Evolutionary conservation across 2,329 filamentous ascomycete genomes (phyloP).

Genomic region (Emmonsiellopsis sp.): DNA sequence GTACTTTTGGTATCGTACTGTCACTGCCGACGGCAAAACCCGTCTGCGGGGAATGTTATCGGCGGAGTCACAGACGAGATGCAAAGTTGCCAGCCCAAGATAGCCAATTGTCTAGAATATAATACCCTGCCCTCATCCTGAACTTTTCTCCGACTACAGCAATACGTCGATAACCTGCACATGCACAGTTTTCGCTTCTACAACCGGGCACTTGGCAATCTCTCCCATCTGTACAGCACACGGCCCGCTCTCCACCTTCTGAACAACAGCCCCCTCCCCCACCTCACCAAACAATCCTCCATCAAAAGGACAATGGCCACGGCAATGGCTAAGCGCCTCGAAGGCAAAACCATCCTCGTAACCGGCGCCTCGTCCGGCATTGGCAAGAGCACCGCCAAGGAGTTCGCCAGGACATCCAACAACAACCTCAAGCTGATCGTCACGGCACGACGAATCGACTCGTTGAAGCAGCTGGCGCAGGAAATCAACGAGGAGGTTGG

Average conservation of each 20-base stretch:
- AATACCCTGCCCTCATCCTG: neutral
- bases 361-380: slow-evolving; percentile 93
- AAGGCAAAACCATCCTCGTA: slow-evolving; percentile 84
- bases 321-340: slow-evolving; percentile 69
- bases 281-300: slow-evolving; percentile 13
- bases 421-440: slow-evolving; percentile 72
- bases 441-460: slow-evolving; percentile 77
- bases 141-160: neutral
- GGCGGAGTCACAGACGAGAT: too few relatives aligned
- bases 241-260: neutral
- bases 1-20: too few relatives aligned
- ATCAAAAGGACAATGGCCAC: slow-evolving; percentile 49
- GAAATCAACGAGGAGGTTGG: slow-evolving; percentile 71
- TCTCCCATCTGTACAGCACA: neutral
- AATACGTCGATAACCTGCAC: neutral
- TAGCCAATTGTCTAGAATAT: neutral
- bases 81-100: neutral
- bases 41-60: too few relatives aligned
- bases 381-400: slow-evolving; percentile 63
- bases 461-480: slow-evolving; percentile 62
- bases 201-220: slow-evolving; percentile 2
- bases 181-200: slow-evolving; percentile 8
- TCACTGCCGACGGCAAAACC: too few relatives aligned
- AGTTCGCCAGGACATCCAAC: slow-evolving; percentile 82
- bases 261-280: neutral